Conservation (phyloP, 352 stramenopile species). For the Phytophthora hibernalis region DNA sequence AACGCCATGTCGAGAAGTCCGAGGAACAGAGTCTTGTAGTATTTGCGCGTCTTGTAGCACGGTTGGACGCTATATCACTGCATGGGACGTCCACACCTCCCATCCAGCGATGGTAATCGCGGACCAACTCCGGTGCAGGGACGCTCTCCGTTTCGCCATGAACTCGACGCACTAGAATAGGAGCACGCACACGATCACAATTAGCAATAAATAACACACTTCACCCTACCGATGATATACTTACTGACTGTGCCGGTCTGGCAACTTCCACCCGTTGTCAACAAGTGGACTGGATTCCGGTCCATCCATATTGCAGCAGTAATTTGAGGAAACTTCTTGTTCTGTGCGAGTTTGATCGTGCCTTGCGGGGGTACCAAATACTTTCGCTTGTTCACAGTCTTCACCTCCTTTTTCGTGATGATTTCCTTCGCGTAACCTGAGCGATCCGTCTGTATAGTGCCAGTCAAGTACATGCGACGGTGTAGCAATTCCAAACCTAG, state of each 20-base stretch:
- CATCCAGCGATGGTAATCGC: conserved; percentile 29
- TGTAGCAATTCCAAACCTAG: conserved; percentile 8
- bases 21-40: conserved; percentile 32
- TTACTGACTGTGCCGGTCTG: background rate
- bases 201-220: background rate
- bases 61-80: conserved; percentile 24
- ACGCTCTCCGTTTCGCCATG: background rate
- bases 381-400: background rate
- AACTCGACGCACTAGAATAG: background rate
- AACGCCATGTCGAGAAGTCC: conserved; percentile 27
- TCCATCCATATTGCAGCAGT: conserved; percentile 3
- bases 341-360: background rate
- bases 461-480: conserved; percentile 4
- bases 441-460: conserved; percentile 1
- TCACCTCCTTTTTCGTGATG: background rate
- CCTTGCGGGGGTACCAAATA: background rate
- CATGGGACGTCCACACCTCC: conserved; percentile 30
- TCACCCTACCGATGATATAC: background rate
- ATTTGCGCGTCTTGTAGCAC: conserved; percentile 16
- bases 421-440: background rate
- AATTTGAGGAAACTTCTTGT: conserved; percentile 3
- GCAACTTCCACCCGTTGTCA: background rate
- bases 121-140: conserved; percentile 9
- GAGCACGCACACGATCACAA: background rate
- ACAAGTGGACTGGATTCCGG: background rate